phyloP scores from a whole-genome alignment of 1,284 basidiomycete species.

The Erythrobasidium hasegawianum region DNA sequence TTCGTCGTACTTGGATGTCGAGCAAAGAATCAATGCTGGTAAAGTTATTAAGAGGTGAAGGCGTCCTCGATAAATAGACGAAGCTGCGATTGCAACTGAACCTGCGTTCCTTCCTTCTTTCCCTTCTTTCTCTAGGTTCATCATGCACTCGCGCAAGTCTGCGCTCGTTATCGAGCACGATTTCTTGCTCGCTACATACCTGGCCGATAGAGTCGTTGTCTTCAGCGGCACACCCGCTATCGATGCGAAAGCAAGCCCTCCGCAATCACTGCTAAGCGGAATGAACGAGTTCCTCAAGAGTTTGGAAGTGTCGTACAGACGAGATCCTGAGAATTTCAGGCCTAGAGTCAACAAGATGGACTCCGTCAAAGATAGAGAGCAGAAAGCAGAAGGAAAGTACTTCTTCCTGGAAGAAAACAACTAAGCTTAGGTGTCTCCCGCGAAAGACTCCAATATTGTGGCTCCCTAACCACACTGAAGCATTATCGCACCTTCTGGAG shows the following conservation, averaged over 20 bases:
- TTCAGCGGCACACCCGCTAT: slow-evolving; percentile 65
- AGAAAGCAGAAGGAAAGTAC: slow-evolving; percentile 57
- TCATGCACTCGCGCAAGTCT: slow-evolving; percentile 90
- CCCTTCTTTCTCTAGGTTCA: slow-evolving; percentile 58
- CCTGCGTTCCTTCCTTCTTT: not conserved
- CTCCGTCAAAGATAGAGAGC: slow-evolving; percentile 89
- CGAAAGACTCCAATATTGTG: too few species aligned
- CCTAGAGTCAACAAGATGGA: slow-evolving; percentile 83
- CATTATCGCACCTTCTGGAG: too few species aligned
- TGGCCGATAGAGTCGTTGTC: slow-evolving; percentile 94
- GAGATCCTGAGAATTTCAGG: slow-evolving; percentile 62
- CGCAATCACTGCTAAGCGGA: slow-evolving; percentile 74
- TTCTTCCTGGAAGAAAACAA: slow-evolving; percentile 26
- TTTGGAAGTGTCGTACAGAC: slow-evolving; percentile 89
- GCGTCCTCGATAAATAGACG: not conserved
- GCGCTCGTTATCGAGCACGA: slow-evolving; percentile 98
- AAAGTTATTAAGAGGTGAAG: slow-evolving; percentile 89
- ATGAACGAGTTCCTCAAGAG: slow-evolving; percentile 91
- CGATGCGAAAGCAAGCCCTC: slow-evolving; percentile 53
- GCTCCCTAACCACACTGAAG: too few species aligned
- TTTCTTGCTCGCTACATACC: slow-evolving; percentile 93
- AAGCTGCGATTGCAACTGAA: not conserved
- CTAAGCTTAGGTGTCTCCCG: not conserved
- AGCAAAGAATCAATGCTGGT: slow-evolving; percentile 94
- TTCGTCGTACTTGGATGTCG: slow-evolving; percentile 83